Evolutionary conservation across 257 asterid genomes (phyloP).

Genomic region (Avicennia marina): DNA sequence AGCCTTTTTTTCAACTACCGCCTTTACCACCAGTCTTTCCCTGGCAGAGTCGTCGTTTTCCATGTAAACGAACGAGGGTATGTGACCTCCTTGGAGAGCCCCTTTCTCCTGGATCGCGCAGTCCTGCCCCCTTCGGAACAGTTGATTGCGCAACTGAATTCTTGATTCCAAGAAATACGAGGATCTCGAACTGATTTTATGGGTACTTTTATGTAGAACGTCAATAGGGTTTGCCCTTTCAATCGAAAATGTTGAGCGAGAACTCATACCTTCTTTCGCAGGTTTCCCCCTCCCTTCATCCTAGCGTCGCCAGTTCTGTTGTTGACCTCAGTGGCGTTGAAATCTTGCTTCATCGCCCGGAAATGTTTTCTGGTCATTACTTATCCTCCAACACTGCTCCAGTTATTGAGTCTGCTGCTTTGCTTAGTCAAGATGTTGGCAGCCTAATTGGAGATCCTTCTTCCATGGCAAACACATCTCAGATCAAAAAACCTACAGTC

Average conservation of each 20-base stretch:
- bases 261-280: slow-evolving; percentile 44
- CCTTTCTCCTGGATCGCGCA: slow-evolving; percentile 26
- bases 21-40: slow-evolving; percentile 11
- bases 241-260: slow-evolving; percentile 34
- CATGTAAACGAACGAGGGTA: slow-evolving; percentile 18
- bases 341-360: slow-evolving; percentile 35
- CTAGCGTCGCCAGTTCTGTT: slow-evolving; percentile 17
- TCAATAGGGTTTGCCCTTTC: slow-evolving; percentile 18
- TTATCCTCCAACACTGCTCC: slow-evolving; percentile 17
- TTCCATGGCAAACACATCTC: background rate
- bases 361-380: slow-evolving; percentile 26
- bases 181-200: slow-evolving; percentile 7
- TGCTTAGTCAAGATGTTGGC: slow-evolving; percentile 16
- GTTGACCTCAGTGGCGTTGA: slow-evolving; percentile 30
- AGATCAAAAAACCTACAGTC: slow-evolving; percentile 13
- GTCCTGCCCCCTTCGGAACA: slow-evolving; percentile 4
- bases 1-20: slow-evolving; percentile 14
- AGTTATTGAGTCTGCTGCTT: slow-evolving; percentile 7
- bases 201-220: background rate
- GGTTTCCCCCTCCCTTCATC: slow-evolving; percentile 23
- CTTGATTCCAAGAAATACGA: slow-evolving; percentile 6
- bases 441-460: slow-evolving; percentile 9
- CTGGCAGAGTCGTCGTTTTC: slow-evolving; percentile 22
- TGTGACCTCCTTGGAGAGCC: slow-evolving; percentile 23
- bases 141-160: slow-evolving; percentile 19